Conservation (phyloP, 805 yeast genomes). For the Schizosaccharomyces octosporus region DNA sequence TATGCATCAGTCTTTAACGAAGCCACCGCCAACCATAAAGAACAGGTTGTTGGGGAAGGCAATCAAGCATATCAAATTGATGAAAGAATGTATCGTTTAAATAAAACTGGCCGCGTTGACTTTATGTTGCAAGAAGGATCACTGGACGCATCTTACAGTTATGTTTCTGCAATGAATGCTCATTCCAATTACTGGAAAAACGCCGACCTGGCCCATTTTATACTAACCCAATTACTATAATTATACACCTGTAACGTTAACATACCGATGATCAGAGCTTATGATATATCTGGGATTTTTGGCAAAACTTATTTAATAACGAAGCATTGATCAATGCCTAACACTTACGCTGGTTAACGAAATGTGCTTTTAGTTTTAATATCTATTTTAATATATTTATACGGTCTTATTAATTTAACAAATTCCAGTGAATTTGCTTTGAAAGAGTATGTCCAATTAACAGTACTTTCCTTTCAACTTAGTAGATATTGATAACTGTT, state of each 20-base stretch:
- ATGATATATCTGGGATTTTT: too few relatives aligned
- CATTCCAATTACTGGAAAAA: constrained; percentile 79
- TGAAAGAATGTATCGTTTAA: constrained; percentile 23
- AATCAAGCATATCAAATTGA: constrained; percentile 6
- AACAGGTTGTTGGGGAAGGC: not conserved
- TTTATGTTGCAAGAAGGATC: constrained; percentile 54
- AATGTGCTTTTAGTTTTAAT: too few relatives aligned
- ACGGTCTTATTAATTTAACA: too few relatives aligned
- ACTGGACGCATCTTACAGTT: constrained; percentile 22
- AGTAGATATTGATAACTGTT: too few relatives aligned
- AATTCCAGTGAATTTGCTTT: too few relatives aligned
- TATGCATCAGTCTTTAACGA: constrained; percentile 7
- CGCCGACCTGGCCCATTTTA: constrained; percentile 55
- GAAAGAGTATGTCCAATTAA: too few relatives aligned
- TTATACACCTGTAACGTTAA: not conserved
- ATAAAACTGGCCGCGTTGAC: constrained; percentile 59
- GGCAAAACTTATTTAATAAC: too few relatives aligned
- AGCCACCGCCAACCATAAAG: constrained; percentile 5
- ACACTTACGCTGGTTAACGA: too few relatives aligned
- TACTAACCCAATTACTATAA: constrained; percentile 30
- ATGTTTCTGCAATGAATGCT: constrained; percentile 52
- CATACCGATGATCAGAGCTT: too few relatives aligned
- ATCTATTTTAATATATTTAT: too few relatives aligned
- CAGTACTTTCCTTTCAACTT: too few relatives aligned
- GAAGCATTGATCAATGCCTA: too few relatives aligned